A percentile compares a stretch with the other conserved stretches of the same genome.
Conservation (phyloP, 176 grass and related monocot genomes). For the Eleusine indica region DNA sequence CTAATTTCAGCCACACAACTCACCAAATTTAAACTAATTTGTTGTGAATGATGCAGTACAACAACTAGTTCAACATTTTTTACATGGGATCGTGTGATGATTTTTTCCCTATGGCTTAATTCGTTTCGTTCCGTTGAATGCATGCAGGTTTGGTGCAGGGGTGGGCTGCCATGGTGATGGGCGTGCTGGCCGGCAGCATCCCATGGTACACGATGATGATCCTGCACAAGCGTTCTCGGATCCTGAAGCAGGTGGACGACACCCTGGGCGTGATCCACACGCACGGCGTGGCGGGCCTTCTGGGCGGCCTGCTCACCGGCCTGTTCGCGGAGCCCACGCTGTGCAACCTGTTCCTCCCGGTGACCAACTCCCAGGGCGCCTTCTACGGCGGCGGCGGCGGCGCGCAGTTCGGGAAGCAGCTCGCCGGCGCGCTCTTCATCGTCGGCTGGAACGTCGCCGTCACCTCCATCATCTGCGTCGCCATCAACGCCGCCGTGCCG, state of each 20-base stretch:
- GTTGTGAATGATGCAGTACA: too few species aligned
- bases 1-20: too few species aligned
- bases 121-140: neutral
- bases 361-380: constrained; percentile 51
- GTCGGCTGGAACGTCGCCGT: constrained; percentile 60
- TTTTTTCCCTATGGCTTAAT: neutral
- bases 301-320: constrained; percentile 57
- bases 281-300: constrained; percentile 62
- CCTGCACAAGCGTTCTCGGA: constrained; percentile 56
- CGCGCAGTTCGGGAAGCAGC: constrained; percentile 57
- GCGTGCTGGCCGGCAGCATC: constrained; percentile 60
- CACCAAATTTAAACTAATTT: too few species aligned
- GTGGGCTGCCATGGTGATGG: constrained; percentile 78
- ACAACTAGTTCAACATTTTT: too few species aligned
- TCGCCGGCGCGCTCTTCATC: constrained; percentile 61
- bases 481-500: constrained; percentile 53
- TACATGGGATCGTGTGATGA: neutral
- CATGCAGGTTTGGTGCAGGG: constrained; percentile 64
- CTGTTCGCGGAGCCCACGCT: constrained; percentile 56
- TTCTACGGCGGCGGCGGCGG: constrained; percentile 61
- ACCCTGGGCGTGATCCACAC: constrained; percentile 81
- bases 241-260: constrained; percentile 63
- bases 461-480: constrained; percentile 62
- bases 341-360: constrained; percentile 63
- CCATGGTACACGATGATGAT: constrained; percentile 92